Conservation (phyloP, 2,329 filamentous ascomycete species). For the Coniochaeta hoffmannii region DNA sequence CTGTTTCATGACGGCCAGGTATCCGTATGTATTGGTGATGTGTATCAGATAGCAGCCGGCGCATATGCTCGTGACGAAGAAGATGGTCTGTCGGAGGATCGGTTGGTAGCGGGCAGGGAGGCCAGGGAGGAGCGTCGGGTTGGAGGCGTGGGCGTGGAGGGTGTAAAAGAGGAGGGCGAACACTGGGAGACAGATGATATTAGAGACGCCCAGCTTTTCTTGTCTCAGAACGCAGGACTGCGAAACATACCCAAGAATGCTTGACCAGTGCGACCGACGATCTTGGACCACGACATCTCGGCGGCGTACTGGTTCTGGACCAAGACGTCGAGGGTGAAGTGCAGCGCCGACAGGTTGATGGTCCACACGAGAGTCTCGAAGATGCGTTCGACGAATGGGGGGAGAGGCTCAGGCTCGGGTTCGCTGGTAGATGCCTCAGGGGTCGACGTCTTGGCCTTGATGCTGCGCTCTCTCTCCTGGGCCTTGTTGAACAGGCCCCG, state of each 20-base stretch:
- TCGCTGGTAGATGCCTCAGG: conserved; percentile 23
- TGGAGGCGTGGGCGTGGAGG: conserved; percentile 45
- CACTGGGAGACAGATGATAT: conserved; percentile 27
- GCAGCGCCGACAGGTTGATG: conserved; percentile 59
- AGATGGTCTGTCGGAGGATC: conserved; percentile 50
- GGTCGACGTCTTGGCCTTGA: conserved; percentile 17
- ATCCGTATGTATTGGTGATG: conserved; percentile 71
- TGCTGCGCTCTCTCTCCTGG: conserved; percentile 30
- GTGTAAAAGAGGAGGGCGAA: conserved; percentile 48
- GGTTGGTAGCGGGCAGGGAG: conserved; percentile 38
- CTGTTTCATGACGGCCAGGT: conserved; percentile 85
- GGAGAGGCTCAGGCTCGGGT: conserved; percentile 24
- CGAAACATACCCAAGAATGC: conserved; percentile 42
- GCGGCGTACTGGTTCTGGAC: conserved; percentile 74
- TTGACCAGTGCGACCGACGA: conserved; percentile 43
- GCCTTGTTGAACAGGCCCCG: conserved; percentile 48
- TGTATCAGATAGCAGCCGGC: conserved; percentile 75
- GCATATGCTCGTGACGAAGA: conserved; percentile 51
- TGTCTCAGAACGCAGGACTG: neutral
- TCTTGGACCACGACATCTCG: conserved; percentile 50
- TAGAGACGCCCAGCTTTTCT: too few relatives aligned
- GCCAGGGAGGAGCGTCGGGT: conserved; percentile 40
- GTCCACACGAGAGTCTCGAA: conserved; percentile 52
- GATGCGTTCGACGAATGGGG: conserved; percentile 40
- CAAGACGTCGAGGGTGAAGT: conserved; percentile 72